Base-by-base conservation (phyloP, 2,329 filamentous ascomycete species). In the Neurospora crassa region DNA sequence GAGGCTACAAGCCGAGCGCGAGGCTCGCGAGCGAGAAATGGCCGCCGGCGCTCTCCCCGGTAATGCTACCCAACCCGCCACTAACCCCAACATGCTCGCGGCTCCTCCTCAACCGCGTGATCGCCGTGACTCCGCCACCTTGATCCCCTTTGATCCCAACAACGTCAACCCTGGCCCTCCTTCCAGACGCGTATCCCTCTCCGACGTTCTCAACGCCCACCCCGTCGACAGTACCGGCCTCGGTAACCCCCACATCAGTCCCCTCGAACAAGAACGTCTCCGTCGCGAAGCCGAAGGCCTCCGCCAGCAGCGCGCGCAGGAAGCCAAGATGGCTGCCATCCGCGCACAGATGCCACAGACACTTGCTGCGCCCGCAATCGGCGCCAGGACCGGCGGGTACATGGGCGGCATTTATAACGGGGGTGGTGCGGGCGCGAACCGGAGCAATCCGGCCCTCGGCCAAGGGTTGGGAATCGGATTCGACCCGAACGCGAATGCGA, bases 1-100 rank as follows among this genome's bases (percentile, higher is more conserved):
- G 40, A 87, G 92, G 37, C 83, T 96, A 1, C 91, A 94, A 78
- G 89, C 89, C 7, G 89, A 90, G 76, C 84, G 85, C 37, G 90
- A 92, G 79, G 90, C 90, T 7, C 86, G 88, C 40, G 86, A 87
- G 73, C 82, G 84, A 59, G 87, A 87, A 74, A 86, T 88, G 79
- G 82, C 81, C 59, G 78, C 81, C 45, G 78, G 79, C 70, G 76
- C 77, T 7, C 45, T 70, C 16, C 74, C 74, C 20, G 72, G 71
- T n/a, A 37, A 37, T 37, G 68, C 72, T 3, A 20, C 34, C 10
- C 42, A 43, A 24, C 42, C 70, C 7, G 67, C 67, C 40, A 11
- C 40, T 40, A 40, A 14, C 40, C 12, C 11, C 8, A 11, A 10
- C 20, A 45, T 45, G 42, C 42, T 4, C 42, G 42, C 42, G 42